Conservation (phyloP, 352 stramenopile genomes). For the Phytophthora pinifolia region DNA sequence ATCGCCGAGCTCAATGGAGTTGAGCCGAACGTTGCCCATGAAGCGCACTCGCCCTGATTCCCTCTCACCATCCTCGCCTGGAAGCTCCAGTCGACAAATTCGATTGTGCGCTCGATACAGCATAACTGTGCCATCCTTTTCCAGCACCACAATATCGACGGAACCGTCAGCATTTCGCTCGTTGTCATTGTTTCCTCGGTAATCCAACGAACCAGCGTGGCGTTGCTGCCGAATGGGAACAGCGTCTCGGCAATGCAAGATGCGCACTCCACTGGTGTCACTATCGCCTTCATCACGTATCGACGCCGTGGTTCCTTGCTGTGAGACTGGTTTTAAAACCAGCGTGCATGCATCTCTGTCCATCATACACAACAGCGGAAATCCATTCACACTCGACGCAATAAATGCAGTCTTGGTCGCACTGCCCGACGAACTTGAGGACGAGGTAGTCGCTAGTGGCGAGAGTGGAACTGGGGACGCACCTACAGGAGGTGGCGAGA, state of each 20-base stretch:
- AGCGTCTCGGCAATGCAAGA: conserved; percentile 44
- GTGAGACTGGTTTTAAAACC: conserved; percentile 35
- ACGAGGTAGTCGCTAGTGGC: conserved; percentile 2
- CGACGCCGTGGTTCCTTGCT: conserved; percentile 8
- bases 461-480: conserved; percentile 17
- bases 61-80: conserved; percentile 7
- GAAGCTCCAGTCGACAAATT: conserved; percentile 37
- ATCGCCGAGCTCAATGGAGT: conserved; percentile 17
- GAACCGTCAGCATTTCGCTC: background rate
- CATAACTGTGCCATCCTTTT: conserved; percentile 29
- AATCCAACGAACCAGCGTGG: background rate
- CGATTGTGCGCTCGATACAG: conserved; percentile 34
- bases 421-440: conserved; percentile 5
- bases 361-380: conserved; percentile 46
- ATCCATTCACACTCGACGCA: conserved; percentile 27
- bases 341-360: conserved; percentile 38
- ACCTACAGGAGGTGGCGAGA: conserved; percentile 6
- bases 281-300: conserved; percentile 8
- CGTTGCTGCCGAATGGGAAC: conserved; percentile 29
- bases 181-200: background rate
- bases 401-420: conserved; percentile 38
- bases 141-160: conserved; percentile 47
- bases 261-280: conserved; percentile 11
- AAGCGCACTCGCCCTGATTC: conserved; percentile 10
- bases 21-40: conserved; percentile 25